Evolutionary conservation across 108 stramenopile species (phyloP).

Genomic region (Aurantiochytrium sp.): DNA sequence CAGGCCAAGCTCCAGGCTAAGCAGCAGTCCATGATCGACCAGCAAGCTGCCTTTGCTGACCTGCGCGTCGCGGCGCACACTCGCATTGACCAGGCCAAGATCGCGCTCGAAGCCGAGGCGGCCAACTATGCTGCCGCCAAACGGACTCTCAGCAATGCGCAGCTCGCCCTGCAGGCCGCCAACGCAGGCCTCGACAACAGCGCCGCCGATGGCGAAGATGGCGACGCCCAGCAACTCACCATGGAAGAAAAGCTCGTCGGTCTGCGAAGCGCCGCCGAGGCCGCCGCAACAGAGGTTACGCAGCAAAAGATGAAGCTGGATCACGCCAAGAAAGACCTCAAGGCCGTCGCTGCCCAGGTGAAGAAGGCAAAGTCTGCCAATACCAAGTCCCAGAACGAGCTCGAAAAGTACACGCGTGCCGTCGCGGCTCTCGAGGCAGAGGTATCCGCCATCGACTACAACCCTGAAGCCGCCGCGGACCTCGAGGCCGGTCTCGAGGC

Average conservation of each 20-base stretch:
- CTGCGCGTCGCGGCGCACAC: neutral
- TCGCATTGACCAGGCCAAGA: conserved; percentile 52
- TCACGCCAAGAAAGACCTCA: conserved; percentile 40
- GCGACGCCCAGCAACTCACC: conserved; percentile 72
- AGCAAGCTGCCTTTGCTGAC: neutral
- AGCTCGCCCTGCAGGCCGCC: conserved; percentile 70
- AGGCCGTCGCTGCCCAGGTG: neutral
- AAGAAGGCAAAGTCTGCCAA: neutral
- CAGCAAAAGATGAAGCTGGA: conserved; percentile 81
- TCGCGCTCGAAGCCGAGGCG: conserved; percentile 28
- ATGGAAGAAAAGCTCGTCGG: conserved; percentile 34
- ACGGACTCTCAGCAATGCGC: conserved; percentile 46
- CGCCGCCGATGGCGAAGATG: conserved; percentile 65
- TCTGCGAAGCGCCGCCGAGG: conserved; percentile 70
- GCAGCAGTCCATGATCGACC: conserved; percentile 11
- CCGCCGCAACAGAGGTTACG: conserved; percentile 72
- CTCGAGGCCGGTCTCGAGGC: neutral
- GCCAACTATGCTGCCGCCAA: conserved; percentile 59
- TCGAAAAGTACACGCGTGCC: neutral
- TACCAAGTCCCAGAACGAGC: neutral
- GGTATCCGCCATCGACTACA: neutral
- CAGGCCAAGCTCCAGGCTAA: conserved; percentile 61
- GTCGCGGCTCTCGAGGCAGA: neutral
- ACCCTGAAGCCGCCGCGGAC: neutral
- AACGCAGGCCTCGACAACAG: conserved; percentile 69